Conservation (phyloP, 2,329 filamentous ascomycete genomes). For the Colletotrichum sp. region DNA sequence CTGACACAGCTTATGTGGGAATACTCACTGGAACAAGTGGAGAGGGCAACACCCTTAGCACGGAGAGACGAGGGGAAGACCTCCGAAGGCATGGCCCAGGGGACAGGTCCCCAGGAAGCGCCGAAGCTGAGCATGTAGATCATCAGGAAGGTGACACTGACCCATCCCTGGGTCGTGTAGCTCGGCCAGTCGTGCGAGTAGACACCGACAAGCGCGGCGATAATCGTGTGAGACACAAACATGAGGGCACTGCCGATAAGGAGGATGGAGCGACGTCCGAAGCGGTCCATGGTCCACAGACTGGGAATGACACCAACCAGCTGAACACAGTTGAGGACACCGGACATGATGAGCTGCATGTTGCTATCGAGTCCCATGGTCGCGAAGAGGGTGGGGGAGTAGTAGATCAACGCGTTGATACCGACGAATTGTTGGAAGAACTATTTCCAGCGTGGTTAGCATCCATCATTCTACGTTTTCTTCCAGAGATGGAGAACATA, state of each 20-base stretch:
- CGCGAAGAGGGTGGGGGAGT: slow-evolving; percentile 47
- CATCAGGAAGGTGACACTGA: slow-evolving; percentile 45
- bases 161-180: slow-evolving; percentile 58
- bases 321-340: slow-evolving; percentile 46
- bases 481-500: neutral
- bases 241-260: slow-evolving; percentile 55
- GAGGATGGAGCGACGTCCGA: slow-evolving; percentile 48
- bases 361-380: slow-evolving; percentile 38
- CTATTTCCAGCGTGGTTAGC: neutral
- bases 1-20: too few species aligned
- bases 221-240: slow-evolving; percentile 53
- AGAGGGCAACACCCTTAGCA: slow-evolving; percentile 31
- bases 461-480: too few species aligned
- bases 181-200: slow-evolving; percentile 52
- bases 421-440: slow-evolving; percentile 63
- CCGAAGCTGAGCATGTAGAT: slow-evolving; percentile 62
- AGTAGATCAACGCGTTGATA: slow-evolving; percentile 47
- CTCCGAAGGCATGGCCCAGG: slow-evolving; percentile 41
- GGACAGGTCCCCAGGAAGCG: slow-evolving; percentile 59
- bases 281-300: slow-evolving; percentile 52
- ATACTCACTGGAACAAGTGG: slow-evolving; percentile 33
- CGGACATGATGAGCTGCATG: slow-evolving; percentile 43
- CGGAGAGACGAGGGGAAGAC: slow-evolving; percentile 41
- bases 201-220: slow-evolving; percentile 54
- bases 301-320: slow-evolving; percentile 52